phyloP scores from a whole-genome alignment of 83 land plant species.

The Thuja plicata region DNA sequence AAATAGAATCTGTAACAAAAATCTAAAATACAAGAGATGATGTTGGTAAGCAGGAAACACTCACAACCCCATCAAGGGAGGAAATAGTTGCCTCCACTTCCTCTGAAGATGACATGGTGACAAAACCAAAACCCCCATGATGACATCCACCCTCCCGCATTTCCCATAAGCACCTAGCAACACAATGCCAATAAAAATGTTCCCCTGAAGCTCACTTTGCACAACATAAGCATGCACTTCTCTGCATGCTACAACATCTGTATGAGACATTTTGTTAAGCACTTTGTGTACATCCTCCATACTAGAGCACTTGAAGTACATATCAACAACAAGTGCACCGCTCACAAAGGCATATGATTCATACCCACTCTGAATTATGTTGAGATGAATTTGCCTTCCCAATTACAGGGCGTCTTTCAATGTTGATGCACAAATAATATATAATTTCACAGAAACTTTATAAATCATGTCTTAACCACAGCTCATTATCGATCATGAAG shows the following conservation, averaged over 20 bases:
- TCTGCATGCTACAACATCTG: conserved; percentile 18
- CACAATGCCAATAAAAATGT: conserved; percentile 49
- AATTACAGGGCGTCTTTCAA: neutral
- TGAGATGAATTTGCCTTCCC: conserved; percentile 14
- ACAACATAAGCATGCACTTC: conserved; percentile 46
- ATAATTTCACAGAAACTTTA: no score
- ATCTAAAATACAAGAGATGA: no score
- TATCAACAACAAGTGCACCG: conserved; percentile 14
- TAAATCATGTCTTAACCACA: no score
- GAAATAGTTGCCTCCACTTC: conserved; percentile 59
- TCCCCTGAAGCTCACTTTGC: conserved; percentile 28
- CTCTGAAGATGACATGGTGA: conserved; percentile 50
- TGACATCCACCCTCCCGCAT: conserved; percentile 26
- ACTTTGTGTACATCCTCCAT: conserved; percentile 4
- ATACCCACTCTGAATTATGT: conserved; percentile 13
- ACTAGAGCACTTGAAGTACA: conserved; percentile 16
- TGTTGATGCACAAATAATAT: no score
- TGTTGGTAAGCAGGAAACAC: neutral
- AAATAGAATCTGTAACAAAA: neutral
- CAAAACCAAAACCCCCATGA: conserved; percentile 66
- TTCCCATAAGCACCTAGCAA: conserved; percentile 68
- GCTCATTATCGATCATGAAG: no score
- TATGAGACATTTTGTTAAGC: conserved; percentile 2
- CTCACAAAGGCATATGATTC: conserved; percentile 8
- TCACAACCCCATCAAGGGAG: conserved; percentile 65